phyloP scores from a whole-genome alignment of 352 stramenopile species.

The Phytopythium cucurbitacearum region DNA sequence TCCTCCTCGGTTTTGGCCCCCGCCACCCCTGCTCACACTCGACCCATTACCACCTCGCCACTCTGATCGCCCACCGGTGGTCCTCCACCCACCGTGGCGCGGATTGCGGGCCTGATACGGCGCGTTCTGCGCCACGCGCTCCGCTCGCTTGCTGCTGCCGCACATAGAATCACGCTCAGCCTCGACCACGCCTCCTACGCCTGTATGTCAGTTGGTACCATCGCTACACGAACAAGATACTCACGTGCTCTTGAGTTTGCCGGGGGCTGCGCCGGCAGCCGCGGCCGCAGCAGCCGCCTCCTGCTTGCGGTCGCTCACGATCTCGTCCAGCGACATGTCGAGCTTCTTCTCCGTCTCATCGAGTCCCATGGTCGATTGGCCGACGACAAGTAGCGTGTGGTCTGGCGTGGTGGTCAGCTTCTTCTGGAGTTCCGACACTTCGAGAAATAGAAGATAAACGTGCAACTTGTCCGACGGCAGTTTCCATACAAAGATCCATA shows the following conservation, averaged over 20 bases:
- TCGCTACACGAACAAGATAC: conserved; percentile 9
- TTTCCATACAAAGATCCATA: too few species aligned
- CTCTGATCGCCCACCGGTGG: not conserved
- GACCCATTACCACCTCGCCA: conserved; percentile 1
- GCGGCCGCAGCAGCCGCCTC: conserved; percentile 9
- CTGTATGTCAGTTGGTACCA: not conserved
- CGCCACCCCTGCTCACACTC: not conserved
- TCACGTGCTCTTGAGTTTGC: conserved; percentile 57
- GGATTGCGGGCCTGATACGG: conserved; percentile 38
- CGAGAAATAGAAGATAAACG: too few species aligned
- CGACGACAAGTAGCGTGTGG: not conserved
- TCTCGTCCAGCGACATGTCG: conserved; percentile 68
- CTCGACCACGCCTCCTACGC: conserved; percentile 3
- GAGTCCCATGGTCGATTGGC: conserved; percentile 15
- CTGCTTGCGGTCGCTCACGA: conserved; percentile 46
- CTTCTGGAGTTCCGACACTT: too few species aligned
- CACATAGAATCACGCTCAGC: conserved; percentile 16
- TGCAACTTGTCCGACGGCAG: too few species aligned
- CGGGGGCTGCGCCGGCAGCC: conserved; percentile 3
- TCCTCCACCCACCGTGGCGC: conserved; percentile 17
- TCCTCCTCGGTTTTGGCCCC: conserved; percentile 9
- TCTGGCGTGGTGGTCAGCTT: not conserved
- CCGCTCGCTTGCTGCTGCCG: conserved; percentile 48
- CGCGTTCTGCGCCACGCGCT: conserved; percentile 48
- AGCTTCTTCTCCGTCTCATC: conserved; percentile 65